Evolutionary conservation across 805 yeast genomes (phyloP), one percentile per base, ranked within the genome.

Genomic region (Kazachstania viticola): DNA sequence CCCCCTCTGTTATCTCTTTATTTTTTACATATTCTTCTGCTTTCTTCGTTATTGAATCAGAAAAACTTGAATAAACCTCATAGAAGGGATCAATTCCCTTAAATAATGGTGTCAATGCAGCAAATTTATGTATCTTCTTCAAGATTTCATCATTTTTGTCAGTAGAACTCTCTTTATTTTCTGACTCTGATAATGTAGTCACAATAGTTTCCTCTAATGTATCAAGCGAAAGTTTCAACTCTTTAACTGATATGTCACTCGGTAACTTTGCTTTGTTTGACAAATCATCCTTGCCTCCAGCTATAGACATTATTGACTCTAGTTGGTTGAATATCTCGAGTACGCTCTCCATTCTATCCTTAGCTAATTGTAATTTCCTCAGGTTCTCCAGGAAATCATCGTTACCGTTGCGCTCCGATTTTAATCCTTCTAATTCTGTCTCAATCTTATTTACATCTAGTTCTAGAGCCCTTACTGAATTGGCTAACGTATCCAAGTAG

Each of bases 401-500:
- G 17, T 37, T 37, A 14, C 40, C 38, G 22, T 35, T 32, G 24
- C 44, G 42, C 15, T 47, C 41, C 4, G 27, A 38, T 39, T 39
- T 45, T 40, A 30, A 39, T 31, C 33, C 56, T 13, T 36, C 30
- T 17, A 62, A 30, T 35, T 58, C 44, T 15, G 21, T 16, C 17
- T 53, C 53, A 17, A 63, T 54, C 4, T 48, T 48, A 0, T 38
- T 36, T 14, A 75, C 46, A 34, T 74, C 76, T 5, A 63, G 60
- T 28, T 71, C 67, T 25, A 79, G 49, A 3, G 80, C 62, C 27
- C 68, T 62, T 16, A 77, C 69, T 0, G 83, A 68, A 32, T 73
- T 69, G 12, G 70, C 64, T 29, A 79, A 53, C 1, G 76, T 69
- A 27, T 75, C 79, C 27, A 75, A 56, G 46, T 77, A 78, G 50